Conservation (phyloP, 2,329 filamentous ascomycete genomes). For the Lachnum nothofagi region DNA sequence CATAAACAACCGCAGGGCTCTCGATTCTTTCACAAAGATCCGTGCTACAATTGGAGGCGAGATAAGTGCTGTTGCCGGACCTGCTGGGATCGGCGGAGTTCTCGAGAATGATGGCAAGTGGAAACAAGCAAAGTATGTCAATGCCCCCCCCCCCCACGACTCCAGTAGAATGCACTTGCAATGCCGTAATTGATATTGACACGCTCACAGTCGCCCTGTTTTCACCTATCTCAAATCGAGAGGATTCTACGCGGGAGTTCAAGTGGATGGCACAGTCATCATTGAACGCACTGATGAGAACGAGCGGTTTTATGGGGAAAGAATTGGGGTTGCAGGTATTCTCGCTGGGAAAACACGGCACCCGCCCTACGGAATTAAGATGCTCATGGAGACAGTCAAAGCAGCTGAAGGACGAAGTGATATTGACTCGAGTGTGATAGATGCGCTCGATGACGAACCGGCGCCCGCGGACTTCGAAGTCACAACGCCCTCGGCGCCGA, state of each 20-base stretch:
- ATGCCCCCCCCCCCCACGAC: neutral
- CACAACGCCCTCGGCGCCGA: constrained; percentile 34
- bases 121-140: constrained; percentile 54
- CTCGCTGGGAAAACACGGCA: constrained; percentile 36
- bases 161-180: neutral
- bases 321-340: constrained; percentile 57
- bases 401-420: constrained; percentile 78
- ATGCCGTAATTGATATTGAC: constrained; percentile 7
- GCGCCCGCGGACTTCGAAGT: constrained; percentile 72
- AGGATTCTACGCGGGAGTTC: constrained; percentile 81
- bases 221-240: constrained; percentile 87
- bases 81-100: constrained; percentile 65
- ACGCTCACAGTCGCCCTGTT: constrained; percentile 44
- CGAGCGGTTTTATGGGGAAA: constrained; percentile 73
- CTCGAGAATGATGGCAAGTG: constrained; percentile 30
- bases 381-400: constrained; percentile 67
- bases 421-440: constrained; percentile 63
- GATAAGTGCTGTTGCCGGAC: constrained; percentile 70
- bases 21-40: constrained; percentile 77
- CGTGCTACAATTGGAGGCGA: constrained; percentile 78
- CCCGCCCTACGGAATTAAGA: constrained; percentile 38
- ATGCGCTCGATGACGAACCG: constrained; percentile 57
- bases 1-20: constrained; percentile 78
- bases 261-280: constrained; percentile 80
- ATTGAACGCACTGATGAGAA: constrained; percentile 87